A percentile compares a stretch with the other conserved stretches of the same genome.
These are phyloP conservation scores for Yamadazyma diddensiae DNA, from an alignment of 1,139 yeast species.

Conservation along the genomic window DNA sequence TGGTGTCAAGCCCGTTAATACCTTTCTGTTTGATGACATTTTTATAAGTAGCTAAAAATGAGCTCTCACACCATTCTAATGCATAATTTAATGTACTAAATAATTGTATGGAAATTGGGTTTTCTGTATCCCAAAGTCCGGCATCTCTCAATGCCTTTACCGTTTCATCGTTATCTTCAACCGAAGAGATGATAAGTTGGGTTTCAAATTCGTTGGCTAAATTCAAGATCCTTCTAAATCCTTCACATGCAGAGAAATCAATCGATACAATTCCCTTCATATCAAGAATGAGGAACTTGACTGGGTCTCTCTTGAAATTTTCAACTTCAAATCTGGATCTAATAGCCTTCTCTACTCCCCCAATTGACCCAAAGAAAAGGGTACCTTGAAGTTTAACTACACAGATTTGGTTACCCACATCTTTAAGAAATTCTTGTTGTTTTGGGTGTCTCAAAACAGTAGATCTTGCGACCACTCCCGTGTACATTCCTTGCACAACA, in stretches of 20 bases:
- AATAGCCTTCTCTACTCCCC: conserved; percentile 78
- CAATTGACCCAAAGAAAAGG: conserved; percentile 91
- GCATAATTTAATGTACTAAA: conserved; percentile 82
- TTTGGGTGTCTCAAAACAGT: conserved; percentile 90
- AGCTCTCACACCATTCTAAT: conserved; percentile 95
- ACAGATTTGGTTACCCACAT: conserved; percentile 89
- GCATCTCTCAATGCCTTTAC: conserved; percentile 67
- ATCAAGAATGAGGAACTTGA: conserved; percentile 79
- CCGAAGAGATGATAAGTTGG: conserved; percentile 75
- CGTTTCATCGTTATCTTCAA: conserved; percentile 58
- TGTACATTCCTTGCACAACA: conserved; percentile 76
- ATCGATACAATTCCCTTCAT: conserved; percentile 77
- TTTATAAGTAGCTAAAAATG: conserved; percentile 69
- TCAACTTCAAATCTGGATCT: conserved; percentile 63
- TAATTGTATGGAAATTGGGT: conserved; percentile 48
- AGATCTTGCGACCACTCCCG: conserved; percentile 87
- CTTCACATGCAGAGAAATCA: conserved; percentile 96
- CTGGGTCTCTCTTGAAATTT: conserved; percentile 51
- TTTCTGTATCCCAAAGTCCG: conserved; percentile 58
- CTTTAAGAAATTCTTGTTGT: conserved; percentile 79
- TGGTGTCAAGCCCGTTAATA: conserved; percentile 4
- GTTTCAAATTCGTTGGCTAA: conserved; percentile 68
- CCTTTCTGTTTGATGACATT: conserved; percentile 23
- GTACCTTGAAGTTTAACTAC: conserved; percentile 85
- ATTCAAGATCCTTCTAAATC: conserved; percentile 83